Evolutionary conservation across 1,284 basidiomycete genomes (phyloP), one percentile per base, ranked within the genome.

Genomic region (Ceraceosorus bombacis): DNA sequence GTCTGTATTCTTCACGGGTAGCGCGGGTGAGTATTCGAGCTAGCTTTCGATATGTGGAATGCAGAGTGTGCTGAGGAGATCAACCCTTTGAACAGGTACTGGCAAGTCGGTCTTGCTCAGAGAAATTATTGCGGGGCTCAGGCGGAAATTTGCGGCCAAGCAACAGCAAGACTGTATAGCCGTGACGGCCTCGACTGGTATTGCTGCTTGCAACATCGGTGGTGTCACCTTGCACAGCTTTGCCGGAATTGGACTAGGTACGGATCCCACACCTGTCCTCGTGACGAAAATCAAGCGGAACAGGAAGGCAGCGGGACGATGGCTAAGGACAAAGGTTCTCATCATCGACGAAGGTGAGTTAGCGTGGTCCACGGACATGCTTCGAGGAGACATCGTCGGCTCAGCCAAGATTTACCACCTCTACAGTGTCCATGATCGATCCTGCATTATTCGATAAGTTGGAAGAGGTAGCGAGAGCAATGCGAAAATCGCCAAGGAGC

Each of bases 1-100:
- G 57, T 94, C 85, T 70, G 77, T 97, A n/a, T 98, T 98, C 74
- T 98, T 96, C 79, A 98, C 94, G 0, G 94, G 95, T 36, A 92
- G 89, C 80, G 94, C 76, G 4, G 64, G 64, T 63, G 15, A 41
- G 62, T 38, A 17, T 6, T 38, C 13, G 17, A 12, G 7, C 7
- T 37, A 9, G 51, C 6, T 36, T 12, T 15, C 51, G 6, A 12
- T 13, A 46, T 10, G 36, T n/a, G n/a, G 5, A 17, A 6, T n/a
- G 56, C 54, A 9, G 48, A 57, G 39, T 10, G 6, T 5, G 27
- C 38, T 51, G 9, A 27, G 27, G 27, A 27, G 27, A 27, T 27
- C 1, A 27, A 27, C 3, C 27, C 27, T 27, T 27, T 27, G 27
- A 27, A 27, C 63, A 89, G 91, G 91, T 58, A 95, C 92, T 6